phyloP scores from a whole-genome alignment of 768 basidiomycete species.

The Saitozyma sp. region DNA sequence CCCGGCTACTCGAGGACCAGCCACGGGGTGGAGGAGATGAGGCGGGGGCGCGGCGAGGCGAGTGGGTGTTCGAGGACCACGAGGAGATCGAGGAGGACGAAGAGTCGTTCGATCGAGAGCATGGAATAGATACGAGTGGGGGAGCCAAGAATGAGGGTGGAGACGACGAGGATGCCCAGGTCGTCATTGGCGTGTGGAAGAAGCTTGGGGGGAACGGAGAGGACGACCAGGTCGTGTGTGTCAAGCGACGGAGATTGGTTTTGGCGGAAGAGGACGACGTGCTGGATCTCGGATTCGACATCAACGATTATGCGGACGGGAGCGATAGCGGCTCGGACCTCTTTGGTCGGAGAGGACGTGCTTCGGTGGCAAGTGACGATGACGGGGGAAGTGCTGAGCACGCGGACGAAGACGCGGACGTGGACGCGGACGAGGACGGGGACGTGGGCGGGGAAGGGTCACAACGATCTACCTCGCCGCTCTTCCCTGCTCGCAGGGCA shows the following conservation, averaged over 20 bases:
- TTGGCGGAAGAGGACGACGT: not conserved
- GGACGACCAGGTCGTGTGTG: conserved; percentile 5
- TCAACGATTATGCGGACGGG: not conserved
- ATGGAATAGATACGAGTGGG: no score
- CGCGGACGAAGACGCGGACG: not conserved
- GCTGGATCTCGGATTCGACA: not conserved
- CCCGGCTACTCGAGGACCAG: not conserved
- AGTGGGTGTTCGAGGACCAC: conserved; percentile 14
- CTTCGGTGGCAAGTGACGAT: not conserved
- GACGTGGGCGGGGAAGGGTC: not conserved
- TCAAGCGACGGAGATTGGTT: conserved; percentile 5
- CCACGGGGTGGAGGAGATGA: not conserved
- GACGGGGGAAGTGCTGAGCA: not conserved
- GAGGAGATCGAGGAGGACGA: conserved; percentile 19
- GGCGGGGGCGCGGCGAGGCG: not conserved
- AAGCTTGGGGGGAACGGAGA: conserved; percentile 10
- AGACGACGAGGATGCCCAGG: conserved; percentile 13
- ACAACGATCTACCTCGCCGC: not conserved
- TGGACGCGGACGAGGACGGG: not conserved
- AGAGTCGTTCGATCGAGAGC: no score
- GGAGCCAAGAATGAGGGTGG: conserved; percentile 5
- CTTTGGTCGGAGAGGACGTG: conserved; percentile 3
- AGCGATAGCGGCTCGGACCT: conserved; percentile 1
- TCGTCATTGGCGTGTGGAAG: conserved; percentile 15
- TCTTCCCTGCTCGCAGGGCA: not conserved